Conservation (phyloP, 768 basidiomycete genomes). For the Boletus rex-veris region DNA sequence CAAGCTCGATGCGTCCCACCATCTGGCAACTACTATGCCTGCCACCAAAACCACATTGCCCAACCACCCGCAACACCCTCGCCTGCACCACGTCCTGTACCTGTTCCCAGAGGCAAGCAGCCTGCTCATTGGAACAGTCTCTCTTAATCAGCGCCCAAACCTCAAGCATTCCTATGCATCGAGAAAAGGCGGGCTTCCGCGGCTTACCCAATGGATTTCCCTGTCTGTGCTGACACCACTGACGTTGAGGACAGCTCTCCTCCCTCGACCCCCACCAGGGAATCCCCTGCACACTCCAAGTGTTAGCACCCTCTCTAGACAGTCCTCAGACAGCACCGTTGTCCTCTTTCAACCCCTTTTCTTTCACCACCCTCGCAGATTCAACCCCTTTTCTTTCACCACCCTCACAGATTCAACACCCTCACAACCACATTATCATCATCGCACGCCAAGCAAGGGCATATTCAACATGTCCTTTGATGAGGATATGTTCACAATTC, state of each 20-base stretch:
- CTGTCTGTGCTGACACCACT: constrained; percentile 70
- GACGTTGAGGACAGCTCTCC: constrained; percentile 43
- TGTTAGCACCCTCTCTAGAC: constrained; percentile 36
- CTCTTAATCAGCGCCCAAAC: constrained; percentile 53
- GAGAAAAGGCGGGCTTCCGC: constrained; percentile 33
- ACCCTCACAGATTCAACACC: constrained; percentile 40
- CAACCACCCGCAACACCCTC: constrained; percentile 36
- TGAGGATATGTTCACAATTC: constrained; percentile 51
- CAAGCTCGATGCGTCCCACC: constrained; percentile 33
- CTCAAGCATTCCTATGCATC: constrained; percentile 33
- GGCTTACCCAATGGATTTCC: constrained; percentile 40
- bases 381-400: too few relatives aligned
- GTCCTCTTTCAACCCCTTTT: constrained; percentile 34
- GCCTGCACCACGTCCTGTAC: constrained; percentile 42
- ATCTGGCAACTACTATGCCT: constrained; percentile 50
- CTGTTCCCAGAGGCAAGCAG: constrained; percentile 41
- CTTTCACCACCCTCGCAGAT: constrained; percentile 35
- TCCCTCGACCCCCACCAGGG: constrained; percentile 55
- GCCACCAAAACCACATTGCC: constrained; percentile 46
- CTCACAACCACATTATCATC: constrained; percentile 44
- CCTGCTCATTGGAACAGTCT: constrained; percentile 26
- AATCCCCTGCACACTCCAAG: constrained; percentile 26
- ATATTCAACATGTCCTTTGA: constrained; percentile 76
- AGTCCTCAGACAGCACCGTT: constrained; percentile 55
- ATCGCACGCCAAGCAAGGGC: constrained; percentile 65